Evolutionary conservation across 169 alveolate species (phyloP).

Genomic region (Cystoisospora suis): DNA sequence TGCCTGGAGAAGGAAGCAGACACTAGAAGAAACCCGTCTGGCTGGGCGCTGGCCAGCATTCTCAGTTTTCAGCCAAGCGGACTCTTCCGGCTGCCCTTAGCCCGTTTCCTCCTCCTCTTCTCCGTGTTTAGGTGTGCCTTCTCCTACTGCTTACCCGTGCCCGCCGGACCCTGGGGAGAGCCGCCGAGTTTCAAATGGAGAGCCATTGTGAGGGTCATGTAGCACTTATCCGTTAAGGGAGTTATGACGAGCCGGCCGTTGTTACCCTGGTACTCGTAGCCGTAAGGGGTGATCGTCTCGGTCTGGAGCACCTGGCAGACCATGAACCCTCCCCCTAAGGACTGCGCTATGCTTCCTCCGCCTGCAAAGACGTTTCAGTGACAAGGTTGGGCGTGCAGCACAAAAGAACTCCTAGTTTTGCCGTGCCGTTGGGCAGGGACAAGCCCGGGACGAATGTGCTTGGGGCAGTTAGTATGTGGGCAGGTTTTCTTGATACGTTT

Average conservation of each 20-base stretch:
- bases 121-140: too few relatives aligned
- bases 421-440: too few relatives aligned
- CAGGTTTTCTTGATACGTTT: too few relatives aligned
- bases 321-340: too few relatives aligned
- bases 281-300: slow-evolving; percentile 92
- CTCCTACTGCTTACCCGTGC: slow-evolving; percentile 94
- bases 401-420: too few relatives aligned
- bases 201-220: slow-evolving; percentile 94
- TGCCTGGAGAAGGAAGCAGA: slow-evolving; percentile 63
- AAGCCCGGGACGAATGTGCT: too few relatives aligned
- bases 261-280: slow-evolving; percentile 97
- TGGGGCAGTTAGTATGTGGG: too few relatives aligned
- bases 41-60: neutral
- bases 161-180: slow-evolving; percentile 98
- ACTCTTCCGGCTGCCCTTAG: neutral
- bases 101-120: neutral
- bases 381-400: too few relatives aligned
- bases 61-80: neutral
- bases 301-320: slow-evolving; percentile 90
- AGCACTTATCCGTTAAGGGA: slow-evolving; percentile 96
- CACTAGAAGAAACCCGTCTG: neutral
- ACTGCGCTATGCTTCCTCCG: too few relatives aligned
- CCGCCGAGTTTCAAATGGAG: slow-evolving; percentile 95
- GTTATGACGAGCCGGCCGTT: slow-evolving; percentile 95
- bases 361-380: too few relatives aligned